Evolutionary conservation across 352 stramenopile genomes (phyloP).

Genomic region (Globisporangium middletonii): DNA sequence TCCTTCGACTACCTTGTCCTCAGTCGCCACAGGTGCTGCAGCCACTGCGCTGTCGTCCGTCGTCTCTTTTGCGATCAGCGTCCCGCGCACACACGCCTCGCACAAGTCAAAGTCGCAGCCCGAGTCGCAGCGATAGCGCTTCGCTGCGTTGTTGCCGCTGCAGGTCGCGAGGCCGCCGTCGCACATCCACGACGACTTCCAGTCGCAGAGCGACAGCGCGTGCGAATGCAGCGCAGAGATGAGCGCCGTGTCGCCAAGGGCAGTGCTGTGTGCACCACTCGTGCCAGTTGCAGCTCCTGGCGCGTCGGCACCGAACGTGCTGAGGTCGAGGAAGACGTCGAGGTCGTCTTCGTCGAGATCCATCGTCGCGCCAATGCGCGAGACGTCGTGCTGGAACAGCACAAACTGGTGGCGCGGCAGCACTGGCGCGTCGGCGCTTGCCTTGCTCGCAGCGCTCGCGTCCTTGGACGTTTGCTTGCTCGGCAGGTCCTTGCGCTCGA

Average conservation of each 20-base stretch:
- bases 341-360: constrained; percentile 49
- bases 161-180: constrained; percentile 52
- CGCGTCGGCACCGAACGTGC: constrained; percentile 11
- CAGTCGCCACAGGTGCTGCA: background rate
- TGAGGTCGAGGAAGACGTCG: constrained; percentile 46
- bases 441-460: constrained; percentile 6
- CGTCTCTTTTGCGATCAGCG: constrained; percentile 23
- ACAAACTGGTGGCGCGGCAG: constrained; percentile 56
- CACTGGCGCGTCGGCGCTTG: constrained; percentile 10
- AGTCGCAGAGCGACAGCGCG: constrained; percentile 33
- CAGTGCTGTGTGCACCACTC: constrained; percentile 5
- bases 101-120: constrained; percentile 79
- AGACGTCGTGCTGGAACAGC: constrained; percentile 50
- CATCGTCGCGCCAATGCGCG: constrained; percentile 36
- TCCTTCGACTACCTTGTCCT: background rate
- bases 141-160: constrained; percentile 43
- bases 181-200: constrained; percentile 69
- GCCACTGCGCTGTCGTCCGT: constrained; percentile 1
- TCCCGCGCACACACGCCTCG: constrained; percentile 43
- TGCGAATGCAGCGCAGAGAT: constrained; percentile 53
- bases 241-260: constrained; percentile 15
- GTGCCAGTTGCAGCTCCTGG: background rate
- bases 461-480: constrained; percentile 16
- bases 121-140: constrained; percentile 55
- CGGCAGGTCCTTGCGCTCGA: constrained; percentile 50